These are phyloP conservation scores for Lavandula angustifolia DNA, from an alignment of 257 asterid species.

Conservation along the genomic window DNA sequence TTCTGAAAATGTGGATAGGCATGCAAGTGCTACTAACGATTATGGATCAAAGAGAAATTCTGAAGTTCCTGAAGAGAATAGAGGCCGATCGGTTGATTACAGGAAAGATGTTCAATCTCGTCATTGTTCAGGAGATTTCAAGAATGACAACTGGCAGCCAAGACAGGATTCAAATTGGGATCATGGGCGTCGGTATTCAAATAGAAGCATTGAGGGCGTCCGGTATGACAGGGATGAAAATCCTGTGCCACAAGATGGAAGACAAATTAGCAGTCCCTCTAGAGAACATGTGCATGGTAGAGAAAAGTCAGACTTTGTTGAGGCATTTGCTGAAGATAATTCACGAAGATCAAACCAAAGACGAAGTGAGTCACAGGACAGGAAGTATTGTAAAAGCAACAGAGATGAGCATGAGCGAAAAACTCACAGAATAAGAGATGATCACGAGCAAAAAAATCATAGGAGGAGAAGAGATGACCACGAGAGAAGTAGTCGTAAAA, in stretches of 20 bases:
- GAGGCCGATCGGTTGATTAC: slow-evolving; percentile 37
- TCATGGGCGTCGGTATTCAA: slow-evolving; percentile 35
- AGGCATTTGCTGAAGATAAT: slow-evolving; percentile 35
- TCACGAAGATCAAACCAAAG: slow-evolving; percentile 42
- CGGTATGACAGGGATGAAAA: slow-evolving; percentile 36
- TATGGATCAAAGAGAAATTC: slow-evolving; percentile 36
- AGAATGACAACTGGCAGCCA: slow-evolving; percentile 33
- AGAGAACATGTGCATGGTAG: slow-evolving; percentile 33
- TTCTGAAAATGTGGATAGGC: slow-evolving; percentile 38
- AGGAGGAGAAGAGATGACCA: slow-evolving; percentile 36
- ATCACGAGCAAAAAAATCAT: slow-evolving; percentile 31
- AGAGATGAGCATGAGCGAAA: slow-evolving; percentile 32
- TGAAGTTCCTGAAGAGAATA: slow-evolving; percentile 33
- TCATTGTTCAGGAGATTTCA: slow-evolving; percentile 32
- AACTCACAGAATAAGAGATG: slow-evolving; percentile 35
- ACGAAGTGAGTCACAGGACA: slow-evolving; percentile 39
- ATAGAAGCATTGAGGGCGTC: slow-evolving; percentile 36
- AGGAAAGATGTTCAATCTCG: slow-evolving; percentile 35
- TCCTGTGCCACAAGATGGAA: slow-evolving; percentile 35
- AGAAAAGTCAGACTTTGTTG: slow-evolving; percentile 36
- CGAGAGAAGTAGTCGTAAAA: slow-evolving; percentile 43
- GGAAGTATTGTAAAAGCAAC: slow-evolving; percentile 31
- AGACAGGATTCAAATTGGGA: slow-evolving; percentile 40
- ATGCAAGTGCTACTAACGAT: slow-evolving; percentile 34
- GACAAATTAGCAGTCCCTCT: slow-evolving; percentile 33